Evolutionary conservation across 2,329 filamentous ascomycete species (phyloP).

Genomic region (Colletotrichum australisinense): DNA sequence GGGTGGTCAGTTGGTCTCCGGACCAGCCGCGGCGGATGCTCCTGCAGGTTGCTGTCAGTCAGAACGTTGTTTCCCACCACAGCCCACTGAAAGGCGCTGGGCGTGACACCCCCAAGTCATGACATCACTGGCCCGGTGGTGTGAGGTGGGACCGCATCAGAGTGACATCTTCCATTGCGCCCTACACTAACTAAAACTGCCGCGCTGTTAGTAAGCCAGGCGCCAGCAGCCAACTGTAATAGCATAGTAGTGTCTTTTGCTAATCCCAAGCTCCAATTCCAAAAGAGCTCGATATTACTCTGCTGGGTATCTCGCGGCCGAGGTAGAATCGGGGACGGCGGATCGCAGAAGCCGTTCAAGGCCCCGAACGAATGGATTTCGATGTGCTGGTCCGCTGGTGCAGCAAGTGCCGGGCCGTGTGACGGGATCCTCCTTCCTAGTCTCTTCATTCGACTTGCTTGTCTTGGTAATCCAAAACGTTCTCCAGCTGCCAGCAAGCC

Average conservation of each 20-base stretch:
- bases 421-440: background rate
- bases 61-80: background rate
- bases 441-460: background rate
- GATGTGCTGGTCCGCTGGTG: background rate
- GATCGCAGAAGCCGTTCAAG: constrained; percentile 9
- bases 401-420: background rate
- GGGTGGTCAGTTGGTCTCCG: background rate
- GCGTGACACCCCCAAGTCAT: constrained; percentile 9
- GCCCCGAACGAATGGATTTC: background rate
- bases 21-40: background rate
- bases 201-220: background rate
- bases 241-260: background rate
- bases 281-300: background rate
- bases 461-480: constrained; percentile 15
- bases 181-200: background rate
- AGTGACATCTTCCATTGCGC: constrained; percentile 27
- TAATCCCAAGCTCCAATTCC: background rate
- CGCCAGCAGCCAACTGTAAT: background rate
- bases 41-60: background rate
- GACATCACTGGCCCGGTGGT: constrained; percentile 25
- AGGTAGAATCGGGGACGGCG: constrained; percentile 27
- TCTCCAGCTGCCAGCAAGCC: background rate
- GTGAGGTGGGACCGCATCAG: constrained; percentile 27
- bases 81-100: background rate
- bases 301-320: background rate